Evolutionary conservation across 371 early-diverging fungal genomes (phyloP), one percentile per base, ranked within the genome.

Genomic region (Apophysomyces trapeziformis): DNA sequence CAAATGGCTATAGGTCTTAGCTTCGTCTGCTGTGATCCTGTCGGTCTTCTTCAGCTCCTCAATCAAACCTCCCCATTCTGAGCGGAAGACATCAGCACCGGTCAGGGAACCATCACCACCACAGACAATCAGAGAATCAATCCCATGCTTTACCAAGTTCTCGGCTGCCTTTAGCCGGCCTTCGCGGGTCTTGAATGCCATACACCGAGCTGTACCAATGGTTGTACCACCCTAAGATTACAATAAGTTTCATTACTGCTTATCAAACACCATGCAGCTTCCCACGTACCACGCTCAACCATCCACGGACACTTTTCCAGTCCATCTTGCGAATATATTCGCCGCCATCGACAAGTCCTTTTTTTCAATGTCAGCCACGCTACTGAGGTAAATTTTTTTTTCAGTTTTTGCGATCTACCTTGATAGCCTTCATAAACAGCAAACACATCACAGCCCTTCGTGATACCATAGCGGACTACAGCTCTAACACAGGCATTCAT

Each of bases 401-500:
- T 21, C 21, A 35, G 26, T 61, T 32, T 36, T 61, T 26, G 1
- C 39, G 41, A 41, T 63, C 64, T 79, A 88, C 93, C 98, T 83
- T 98, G 95, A 76, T 96, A 99, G 11, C 99, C 99, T 75, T 98
- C 96, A 69, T 93, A 94, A 60, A 99, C 92, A 12, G 90, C 93
- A 80, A 87, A 99, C 0, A 97, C 94, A 50, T 92, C 84, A 72
- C 95, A 95, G 1, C 91, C 93, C 18, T 89, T 85, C 44, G 89
- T 83, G 63, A 96, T 88, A 38, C 96, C 92, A 60, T 95, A 91
- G 50, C 99, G 89, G n/a, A 98, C 95, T 38, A 97, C 92, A 12
- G 95, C 91, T 39, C 99, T 89, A 18, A 99, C 98, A 37, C 94
- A 94, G 21, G 98, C 92, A 73, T 99, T 99, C 99, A 99, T 99